Base-by-base conservation (phyloP, 2,329 filamentous ascomycete species). In the Hymenoscyphus scutula region DNA sequence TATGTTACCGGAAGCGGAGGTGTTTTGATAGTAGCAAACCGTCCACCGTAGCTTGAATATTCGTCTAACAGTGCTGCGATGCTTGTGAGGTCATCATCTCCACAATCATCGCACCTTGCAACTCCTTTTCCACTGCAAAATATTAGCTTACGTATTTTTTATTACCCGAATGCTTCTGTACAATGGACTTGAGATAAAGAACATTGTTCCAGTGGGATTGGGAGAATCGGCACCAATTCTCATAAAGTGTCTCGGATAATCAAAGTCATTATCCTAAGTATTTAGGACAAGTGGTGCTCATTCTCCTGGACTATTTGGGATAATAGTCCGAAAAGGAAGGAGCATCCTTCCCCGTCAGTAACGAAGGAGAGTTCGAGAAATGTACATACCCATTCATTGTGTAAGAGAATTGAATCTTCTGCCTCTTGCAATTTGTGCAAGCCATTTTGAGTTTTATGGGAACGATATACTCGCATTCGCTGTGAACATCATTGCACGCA, bases 391-490 rank as follows among this genome's bases (percentile, higher is more conserved):
- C 62, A 58, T 72, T 63, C 4, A 54, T 10, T 4, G 38, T 48
- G 53, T 68, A 72, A 6, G 66, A 70, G 56, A 69, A 70, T 4
- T 45, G 37, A 8, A 61, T 53, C 8, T 65, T 59, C 25, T 64
- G 68, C 1, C 34, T 41, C 23, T 72, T 70, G 62, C 70, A 70
- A 5, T 62, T 38, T n/a, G 64, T 41, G 48, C 71, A 73, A 0
- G 57, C 51, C n/a, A 62, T 59, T 51, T 70, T 71, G 13, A 66
- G 53, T 10, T 64, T 32, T 0, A 70, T 69, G 1, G 65, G 63
- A 2, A 63, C 17, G 23, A 73, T 70, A 8, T 72, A 56, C 19
- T 71, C 61, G 53, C 69, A 72, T 17, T 67, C 64, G 8, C 62
- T 32, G 1, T 60, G 59, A 0, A 59, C 64, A 37, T 73, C 71